Evolutionary conservation across 2,329 filamentous ascomycete genomes (phyloP), one percentile per base, ranked within the genome.

Genomic region (Leptographium lundbergii): DNA sequence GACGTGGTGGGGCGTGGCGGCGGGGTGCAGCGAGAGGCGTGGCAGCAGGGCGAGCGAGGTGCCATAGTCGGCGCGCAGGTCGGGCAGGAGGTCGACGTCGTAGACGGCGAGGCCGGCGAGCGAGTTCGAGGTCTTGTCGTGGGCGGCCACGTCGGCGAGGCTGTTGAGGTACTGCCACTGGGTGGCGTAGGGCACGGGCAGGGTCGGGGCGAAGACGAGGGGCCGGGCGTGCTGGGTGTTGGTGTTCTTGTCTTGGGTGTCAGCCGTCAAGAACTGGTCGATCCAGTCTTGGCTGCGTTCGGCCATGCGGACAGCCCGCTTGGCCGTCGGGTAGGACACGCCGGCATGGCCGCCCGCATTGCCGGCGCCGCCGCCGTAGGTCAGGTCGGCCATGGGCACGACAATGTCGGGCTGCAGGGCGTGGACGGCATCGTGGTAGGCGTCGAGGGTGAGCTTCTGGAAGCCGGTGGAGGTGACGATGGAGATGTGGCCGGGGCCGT

Each of bases 391-490:
- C 57, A 95, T 72, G 0, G 85, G 85, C 27, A 97, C 78, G 42
- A 86, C 82, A 58, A 97, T 86, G 68, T 99, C 92, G 0, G 92
- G 89, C 57, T 78, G 77, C 42, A 96, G 73, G n/a, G 74, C 77
- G 60, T 79, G 72, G 36, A 87, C 76, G 22, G 84, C 84, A 6
- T 81, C 74, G 39, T 80, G 75, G 72, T 94, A 97, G 58, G 88
- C 82, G 7, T 81, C 76, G 0, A 84, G 81, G 36, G 81, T 80
- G 39, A 97, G 75, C 59, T 81, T 78, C 62, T 83, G 81, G 72
- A 95, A 96, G 34, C 94, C 94, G 1, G 90, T 89, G 0, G 91
- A 92, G 2, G 94, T 96, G 68, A 88, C 85, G 54, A 97, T 80
- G 22, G 87, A 84, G 50, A 97, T 77, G 54, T 84, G 80, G 47